These are phyloP conservation scores for Hemileccinum impolitum DNA, from an alignment of 768 basidiomycete genomes.

Conservation along the genomic window DNA sequence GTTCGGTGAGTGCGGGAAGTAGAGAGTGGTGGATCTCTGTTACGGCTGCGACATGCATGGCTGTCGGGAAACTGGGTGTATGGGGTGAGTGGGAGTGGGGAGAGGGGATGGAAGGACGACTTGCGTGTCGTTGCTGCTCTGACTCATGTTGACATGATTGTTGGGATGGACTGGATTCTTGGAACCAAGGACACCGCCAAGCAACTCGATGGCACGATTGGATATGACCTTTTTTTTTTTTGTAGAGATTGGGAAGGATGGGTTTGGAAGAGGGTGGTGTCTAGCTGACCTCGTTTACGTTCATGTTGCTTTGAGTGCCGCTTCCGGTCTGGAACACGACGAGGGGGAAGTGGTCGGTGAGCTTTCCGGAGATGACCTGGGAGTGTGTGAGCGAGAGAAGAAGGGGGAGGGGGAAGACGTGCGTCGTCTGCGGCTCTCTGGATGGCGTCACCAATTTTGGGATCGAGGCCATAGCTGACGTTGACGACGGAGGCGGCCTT, in stretches of 20 bases:
- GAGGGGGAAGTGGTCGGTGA: slow-evolving; percentile 93
- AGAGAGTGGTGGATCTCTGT: slow-evolving; percentile 77
- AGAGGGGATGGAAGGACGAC: slow-evolving; percentile 24
- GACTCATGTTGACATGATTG: slow-evolving; percentile 99
- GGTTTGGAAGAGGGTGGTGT: background rate
- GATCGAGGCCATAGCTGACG: slow-evolving; percentile 84
- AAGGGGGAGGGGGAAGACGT: slow-evolving; percentile 19
- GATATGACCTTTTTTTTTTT: slow-evolving; percentile 73
- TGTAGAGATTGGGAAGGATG: background rate
- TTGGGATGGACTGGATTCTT: slow-evolving; percentile 99
- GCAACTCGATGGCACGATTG: slow-evolving; percentile 94
- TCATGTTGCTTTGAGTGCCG: slow-evolving; percentile 99
- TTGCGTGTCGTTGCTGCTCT: slow-evolving; percentile 97
- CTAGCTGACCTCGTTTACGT: slow-evolving; percentile 80
- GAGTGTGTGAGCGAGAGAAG: slow-evolving; percentile 1
- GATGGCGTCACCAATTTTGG: slow-evolving; percentile 84
- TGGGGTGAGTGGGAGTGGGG: background rate
- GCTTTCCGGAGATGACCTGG: slow-evolving; percentile 93
- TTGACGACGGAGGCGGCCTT: slow-evolving; percentile 95
- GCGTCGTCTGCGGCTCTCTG: slow-evolving; percentile 93
- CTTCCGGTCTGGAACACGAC: slow-evolving; percentile 99
- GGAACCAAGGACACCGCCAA: slow-evolving; percentile 92
- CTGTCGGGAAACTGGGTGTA: slow-evolving; percentile 84
- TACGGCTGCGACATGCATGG: slow-evolving; percentile 97
- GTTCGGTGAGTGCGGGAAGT: slow-evolving; percentile 80